Percentiles rank a stretch among this genome's conserved stretches.
Evolutionary conservation across 2,329 filamentous ascomycete species (phyloP).

Genomic region (Aspergillus piperis): DNA sequence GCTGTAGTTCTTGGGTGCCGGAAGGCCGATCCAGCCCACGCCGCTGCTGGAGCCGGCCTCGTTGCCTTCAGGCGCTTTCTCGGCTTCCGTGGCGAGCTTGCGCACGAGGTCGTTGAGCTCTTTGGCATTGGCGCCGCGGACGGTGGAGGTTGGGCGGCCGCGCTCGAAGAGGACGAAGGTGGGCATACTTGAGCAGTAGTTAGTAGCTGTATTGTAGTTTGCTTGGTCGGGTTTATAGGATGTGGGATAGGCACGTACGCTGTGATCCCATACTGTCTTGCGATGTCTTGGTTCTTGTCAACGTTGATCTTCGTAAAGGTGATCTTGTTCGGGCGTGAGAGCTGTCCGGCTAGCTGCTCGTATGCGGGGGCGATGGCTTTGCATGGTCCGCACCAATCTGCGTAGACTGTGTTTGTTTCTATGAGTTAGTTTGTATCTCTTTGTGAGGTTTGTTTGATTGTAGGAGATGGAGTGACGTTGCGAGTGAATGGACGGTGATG

Average conservation of each 20-base stretch:
- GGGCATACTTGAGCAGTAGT: constrained; percentile 61
- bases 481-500: constrained; percentile 11
- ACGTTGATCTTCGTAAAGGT: constrained; percentile 87
- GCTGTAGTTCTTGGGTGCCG: constrained; percentile 74
- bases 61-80: constrained; percentile 45
- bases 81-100: constrained; percentile 68
- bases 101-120: constrained; percentile 71
- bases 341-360: constrained; percentile 69
- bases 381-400: constrained; percentile 84
- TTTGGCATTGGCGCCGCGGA: constrained; percentile 71
- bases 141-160: constrained; percentile 65
- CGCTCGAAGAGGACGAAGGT: constrained; percentile 90
- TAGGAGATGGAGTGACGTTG: constrained; percentile 22
- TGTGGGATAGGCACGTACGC: constrained; percentile 49
- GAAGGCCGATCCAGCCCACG: constrained; percentile 68
- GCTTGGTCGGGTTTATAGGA: neutral
- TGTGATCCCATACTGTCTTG: constrained; percentile 70
- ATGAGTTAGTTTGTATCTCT: neutral
- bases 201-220: neutral
- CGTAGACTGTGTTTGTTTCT: constrained; percentile 66
- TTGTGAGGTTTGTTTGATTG: constrained; percentile 14
- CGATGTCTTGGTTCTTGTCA: constrained; percentile 73
- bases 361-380: constrained; percentile 81
- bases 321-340: constrained; percentile 71
- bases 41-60: constrained; percentile 47